These are phyloP conservation scores for Candida sanyiensis DNA, from an alignment of 805 yeast genomes.

Conservation along the genomic window DNA sequence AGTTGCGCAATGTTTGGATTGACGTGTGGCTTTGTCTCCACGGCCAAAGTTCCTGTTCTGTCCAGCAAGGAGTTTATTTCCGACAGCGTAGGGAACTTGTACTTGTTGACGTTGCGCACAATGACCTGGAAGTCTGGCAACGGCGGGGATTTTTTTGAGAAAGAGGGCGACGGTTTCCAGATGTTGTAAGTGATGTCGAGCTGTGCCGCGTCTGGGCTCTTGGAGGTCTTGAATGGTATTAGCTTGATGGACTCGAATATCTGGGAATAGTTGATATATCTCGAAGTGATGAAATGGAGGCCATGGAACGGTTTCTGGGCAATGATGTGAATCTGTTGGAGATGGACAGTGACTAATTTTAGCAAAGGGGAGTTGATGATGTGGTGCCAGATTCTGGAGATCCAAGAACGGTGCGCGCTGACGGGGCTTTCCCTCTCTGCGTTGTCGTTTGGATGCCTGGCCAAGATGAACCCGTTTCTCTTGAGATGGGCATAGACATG, in stretches of 20 bases:
- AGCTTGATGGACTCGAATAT: constrained; percentile 28
- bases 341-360: neutral
- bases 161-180: constrained; percentile 77
- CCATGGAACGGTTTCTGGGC: constrained; percentile 14
- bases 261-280: constrained; percentile 25
- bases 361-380: neutral
- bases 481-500: constrained; percentile 70
- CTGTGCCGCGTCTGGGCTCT: constrained; percentile 15
- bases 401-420: neutral
- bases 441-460: constrained; percentile 21
- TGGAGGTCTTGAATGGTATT: constrained; percentile 18
- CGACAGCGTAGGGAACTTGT: constrained; percentile 40
- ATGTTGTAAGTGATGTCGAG: constrained; percentile 45
- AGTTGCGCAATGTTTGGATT: constrained; percentile 22
- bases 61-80: constrained; percentile 36
- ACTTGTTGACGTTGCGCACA: constrained; percentile 43
- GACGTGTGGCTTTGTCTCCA: constrained; percentile 26
- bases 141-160: constrained; percentile 65
- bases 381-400: neutral
- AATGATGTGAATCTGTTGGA: constrained; percentile 7
- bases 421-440: neutral
- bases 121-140: constrained; percentile 70
- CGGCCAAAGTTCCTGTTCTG: neutral
- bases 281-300: constrained; percentile 14
- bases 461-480: constrained; percentile 71